Percentiles rank a stretch among this genome's conserved stretches.
Evolutionary conservation across 257 asterid genomes (phyloP).

Genomic region (Plectranthus barbatus): DNA sequence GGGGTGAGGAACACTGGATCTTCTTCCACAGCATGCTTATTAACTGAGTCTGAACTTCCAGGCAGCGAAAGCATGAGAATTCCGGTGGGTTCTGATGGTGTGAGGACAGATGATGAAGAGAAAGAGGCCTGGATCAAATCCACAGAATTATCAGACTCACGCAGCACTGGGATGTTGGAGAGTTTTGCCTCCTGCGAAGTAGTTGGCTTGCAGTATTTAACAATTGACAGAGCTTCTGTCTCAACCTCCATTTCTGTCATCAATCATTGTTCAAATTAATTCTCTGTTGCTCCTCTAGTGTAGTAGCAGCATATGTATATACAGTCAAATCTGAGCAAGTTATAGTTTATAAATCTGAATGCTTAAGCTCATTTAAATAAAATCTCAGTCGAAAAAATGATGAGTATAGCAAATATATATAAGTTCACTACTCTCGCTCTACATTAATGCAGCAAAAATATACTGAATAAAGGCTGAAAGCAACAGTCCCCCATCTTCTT

Average conservation of each 20-base stretch:
- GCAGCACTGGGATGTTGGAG: constrained; percentile 18
- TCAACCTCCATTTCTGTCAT: constrained; percentile 3
- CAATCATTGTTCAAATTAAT: neutral
- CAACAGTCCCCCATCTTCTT: no score
- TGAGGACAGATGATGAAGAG: constrained; percentile 2
- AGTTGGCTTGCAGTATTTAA: constrained; percentile 13
- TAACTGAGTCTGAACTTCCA: constrained; percentile 8
- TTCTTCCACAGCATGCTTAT: constrained; percentile 9
- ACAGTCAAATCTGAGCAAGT: no score
- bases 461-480: no score
- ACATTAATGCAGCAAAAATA: no score
- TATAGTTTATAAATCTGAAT: no score
- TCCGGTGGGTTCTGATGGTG: constrained; percentile 14
- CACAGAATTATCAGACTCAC: constrained; percentile 22
- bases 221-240: constrained; percentile 4
- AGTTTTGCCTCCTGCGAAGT: constrained; percentile 27
- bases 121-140: neutral
- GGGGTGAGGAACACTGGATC: constrained; percentile 30
- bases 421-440: no score
- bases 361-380: no score
- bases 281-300: no score
- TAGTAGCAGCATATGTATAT: no score
- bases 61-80: constrained; percentile 29
- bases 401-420: no score
- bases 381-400: no score